phyloP scores from a whole-genome alignment of 768 basidiomycete species.

The Agaricus blazei region DNA sequence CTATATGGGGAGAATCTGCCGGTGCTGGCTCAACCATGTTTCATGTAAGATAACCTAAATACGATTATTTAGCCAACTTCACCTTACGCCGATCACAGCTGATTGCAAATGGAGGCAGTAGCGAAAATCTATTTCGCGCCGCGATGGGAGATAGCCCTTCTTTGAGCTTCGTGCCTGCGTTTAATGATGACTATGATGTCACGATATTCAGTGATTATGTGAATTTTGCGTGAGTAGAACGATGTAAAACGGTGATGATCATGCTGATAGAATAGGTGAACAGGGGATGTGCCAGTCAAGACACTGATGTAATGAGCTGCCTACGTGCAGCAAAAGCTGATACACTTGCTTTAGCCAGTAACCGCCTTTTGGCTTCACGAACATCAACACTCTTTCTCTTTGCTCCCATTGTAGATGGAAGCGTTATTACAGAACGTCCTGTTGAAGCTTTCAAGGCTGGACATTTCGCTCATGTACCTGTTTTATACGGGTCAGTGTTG shows the following conservation, averaged over 20 bases:
- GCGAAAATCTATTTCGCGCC: conserved; percentile 32
- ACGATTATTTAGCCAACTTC: no score
- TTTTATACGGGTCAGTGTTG: conserved; percentile 26
- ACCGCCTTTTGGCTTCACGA: conserved; percentile 22
- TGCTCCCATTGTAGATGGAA: conserved; percentile 31
- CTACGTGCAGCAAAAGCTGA: conserved; percentile 24
- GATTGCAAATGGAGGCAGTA: conserved; percentile 31
- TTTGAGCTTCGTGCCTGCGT: conserved; percentile 28
- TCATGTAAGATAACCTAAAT: conserved; percentile 20
- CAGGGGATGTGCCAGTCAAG: conserved; percentile 22
- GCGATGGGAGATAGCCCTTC: conserved; percentile 42
- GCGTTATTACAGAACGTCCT: conserved; percentile 28
- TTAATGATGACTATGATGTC: conserved; percentile 28
- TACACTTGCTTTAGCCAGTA: conserved; percentile 28
- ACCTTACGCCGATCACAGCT: conserved; percentile 19
- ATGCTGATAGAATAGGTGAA: neutral
- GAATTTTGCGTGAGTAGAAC: conserved; percentile 26
- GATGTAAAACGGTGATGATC: neutral
- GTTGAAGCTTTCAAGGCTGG: conserved; percentile 35
- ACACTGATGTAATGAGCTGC: conserved; percentile 23
- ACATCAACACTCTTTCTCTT: conserved; percentile 31
- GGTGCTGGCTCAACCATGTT: conserved; percentile 38
- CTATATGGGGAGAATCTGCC: conserved; percentile 39
- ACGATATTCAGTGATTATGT: conserved; percentile 30
- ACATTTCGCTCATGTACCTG: conserved; percentile 31